phyloP scores from a whole-genome alignment of 306 rosid genomes.

The Styphnolobium japonicum region DNA sequence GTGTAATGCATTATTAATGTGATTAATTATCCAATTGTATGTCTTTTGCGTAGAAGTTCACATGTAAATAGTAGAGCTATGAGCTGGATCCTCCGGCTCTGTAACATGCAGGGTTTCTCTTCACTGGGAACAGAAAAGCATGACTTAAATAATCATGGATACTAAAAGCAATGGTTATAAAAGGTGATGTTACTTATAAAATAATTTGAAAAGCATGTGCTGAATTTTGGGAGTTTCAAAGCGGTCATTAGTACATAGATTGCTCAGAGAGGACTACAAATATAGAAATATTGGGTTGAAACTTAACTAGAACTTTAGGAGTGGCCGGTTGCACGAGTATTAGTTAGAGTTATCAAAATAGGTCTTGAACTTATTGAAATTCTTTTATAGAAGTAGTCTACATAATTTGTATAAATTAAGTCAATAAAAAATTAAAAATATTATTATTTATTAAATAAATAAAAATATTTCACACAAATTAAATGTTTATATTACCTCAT shows the following conservation, averaged over 20 bases:
- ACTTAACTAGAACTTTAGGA: not conserved
- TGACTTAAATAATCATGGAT: constrained; percentile 1
- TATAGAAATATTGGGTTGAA: not conserved
- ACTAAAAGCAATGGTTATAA: constrained; percentile 9
- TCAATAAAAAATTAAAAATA: no score
- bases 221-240: not conserved
- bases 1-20: constrained; percentile 25
- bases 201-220: constrained; percentile 2
- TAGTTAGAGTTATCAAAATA: no score
- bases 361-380: no score
- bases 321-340: not conserved
- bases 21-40: constrained; percentile 20
- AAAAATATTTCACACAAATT: not conserved
- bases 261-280: not conserved
- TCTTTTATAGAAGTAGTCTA: no score
- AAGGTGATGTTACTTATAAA: not conserved
- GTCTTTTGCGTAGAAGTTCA: constrained; percentile 35
- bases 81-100: constrained; percentile 37
- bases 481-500: not conserved
- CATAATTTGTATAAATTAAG: no score
- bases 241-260: not conserved
- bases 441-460: not conserved
- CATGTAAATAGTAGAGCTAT: constrained; percentile 26
- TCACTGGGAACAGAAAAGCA: constrained; percentile 25
- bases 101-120: constrained; percentile 29